Evolutionary conservation across 176 grass and related monocot genomes (phyloP).

Genomic region (Lolium rigidum): DNA sequence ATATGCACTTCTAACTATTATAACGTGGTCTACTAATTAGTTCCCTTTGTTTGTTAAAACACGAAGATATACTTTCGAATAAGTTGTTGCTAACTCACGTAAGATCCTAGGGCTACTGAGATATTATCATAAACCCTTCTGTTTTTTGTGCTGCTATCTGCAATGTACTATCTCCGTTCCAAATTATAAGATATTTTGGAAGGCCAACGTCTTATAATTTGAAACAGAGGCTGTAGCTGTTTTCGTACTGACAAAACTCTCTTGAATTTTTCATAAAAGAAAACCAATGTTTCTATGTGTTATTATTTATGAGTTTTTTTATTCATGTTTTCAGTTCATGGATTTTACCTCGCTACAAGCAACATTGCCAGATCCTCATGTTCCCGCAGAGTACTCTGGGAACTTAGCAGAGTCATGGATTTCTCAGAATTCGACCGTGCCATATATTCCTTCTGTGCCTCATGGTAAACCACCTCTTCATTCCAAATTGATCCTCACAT

Average conservation of each 20-base stretch:
- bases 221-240: not conserved
- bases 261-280: not conserved
- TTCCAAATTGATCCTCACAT: not conserved
- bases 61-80: not conserved
- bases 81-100: not conserved
- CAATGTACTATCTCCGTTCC: not conserved
- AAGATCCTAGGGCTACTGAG: slow-evolving; percentile 21
- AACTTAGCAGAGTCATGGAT: slow-evolving; percentile 57
- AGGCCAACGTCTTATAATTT: too few species aligned
- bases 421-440: slow-evolving; percentile 55
- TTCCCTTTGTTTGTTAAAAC: slow-evolving; percentile 17
- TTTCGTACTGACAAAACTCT: slow-evolving; percentile 24
- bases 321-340: slow-evolving; percentile 68
- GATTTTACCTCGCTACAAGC: slow-evolving; percentile 79
- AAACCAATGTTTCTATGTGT: not conserved
- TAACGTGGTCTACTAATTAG: slow-evolving; percentile 1
- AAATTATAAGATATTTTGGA: too few species aligned
- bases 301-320: not conserved
- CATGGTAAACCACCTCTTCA: slow-evolving; percentile 56
- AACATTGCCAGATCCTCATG: slow-evolving; percentile 59
- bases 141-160: slow-evolving; percentile 5
- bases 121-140: not conserved
- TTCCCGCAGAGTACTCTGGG: slow-evolving; percentile 44
- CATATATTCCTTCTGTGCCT: slow-evolving; percentile 58
- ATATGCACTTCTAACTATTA: not conserved